Base-by-base conservation (phyloP, 2,329 filamentous ascomycete species). In the Fusarium redolens region DNA sequence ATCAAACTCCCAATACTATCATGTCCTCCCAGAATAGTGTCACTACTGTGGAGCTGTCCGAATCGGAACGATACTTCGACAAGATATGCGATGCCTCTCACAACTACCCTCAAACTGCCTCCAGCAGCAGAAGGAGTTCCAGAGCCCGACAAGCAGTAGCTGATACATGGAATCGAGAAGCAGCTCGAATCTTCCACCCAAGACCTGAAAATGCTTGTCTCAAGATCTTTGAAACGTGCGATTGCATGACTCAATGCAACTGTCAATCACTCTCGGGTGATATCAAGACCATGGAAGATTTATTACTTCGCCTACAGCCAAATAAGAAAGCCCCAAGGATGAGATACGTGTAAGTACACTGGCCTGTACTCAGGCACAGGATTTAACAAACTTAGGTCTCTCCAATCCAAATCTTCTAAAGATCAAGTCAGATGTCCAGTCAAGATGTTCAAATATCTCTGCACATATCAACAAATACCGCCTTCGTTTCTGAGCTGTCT, bases 371-470 rank as follows among this genome's bases (percentile, higher is more conserved):
- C 5, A 11, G 38, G 4, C 6, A 15, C 55, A 18, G 33, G 3
- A 31, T 9, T 11, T 59, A 31, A 64, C 18, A 7, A 20, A 14
- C 0, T 1, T 17, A 74, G 68, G 7, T 74, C 72, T 2, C 71
- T 74, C 14, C 48, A 50, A 30, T 64, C 71, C 3, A 30, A 17
- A 1, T 71, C 69, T 7, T 72, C 71, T 2, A 74, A 44, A 25
- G 38, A 61, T 2, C 22, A 30, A 11, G 37, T 71, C 3, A 22
- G 40, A 33, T 71, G 68, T 1, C 28, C 64, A 1, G 22, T 35
- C 2, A 13, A n/a, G 2, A 72, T 62, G 43, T 74, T 74, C 56
- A 65, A 74, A 45, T 58, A 69, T 11, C 11, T 74, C 4, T 72
- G 71, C n/a, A 66, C 71, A 2, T 31, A 59, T 20, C 72, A 72